Base-by-base conservation (phyloP, 306 rosid species). In the Corylus americana region DNA sequence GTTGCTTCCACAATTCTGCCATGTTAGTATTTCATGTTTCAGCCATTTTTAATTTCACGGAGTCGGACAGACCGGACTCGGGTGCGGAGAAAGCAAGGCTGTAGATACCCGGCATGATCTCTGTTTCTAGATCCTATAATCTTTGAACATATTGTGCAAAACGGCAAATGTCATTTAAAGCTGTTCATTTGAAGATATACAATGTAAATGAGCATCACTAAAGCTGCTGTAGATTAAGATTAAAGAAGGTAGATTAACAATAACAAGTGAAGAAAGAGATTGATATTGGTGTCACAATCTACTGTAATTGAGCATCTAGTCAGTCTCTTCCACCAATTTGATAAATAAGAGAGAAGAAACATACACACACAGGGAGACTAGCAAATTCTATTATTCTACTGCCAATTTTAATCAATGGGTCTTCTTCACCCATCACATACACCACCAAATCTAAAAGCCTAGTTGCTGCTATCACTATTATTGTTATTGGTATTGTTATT, bases 391-490 rank as follows among this genome's bases (percentile, higher is more conserved):
- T 2, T 35, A 53, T 37, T 37, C 48, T 62, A 54, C 1, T 35
- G 3, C 51, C 18, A 17, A 2, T 17, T 73, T 37, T 54, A 48
- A 37, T 2, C 49, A 53, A 11, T 42, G 77, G 77, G 63, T 37
- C 47, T 31, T 27, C 63, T 71, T 73, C 77, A 73, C 35, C 64
- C 51, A 53, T 73, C 51, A 68, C 49, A 39, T 42, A 31, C 7
- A 66, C 11, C 55, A 67, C 42, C 39, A 54, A 83, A 73, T 71
- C 87, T 70, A 74, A 84, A 66, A 73, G 81, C 83, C 89, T 83
- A 89, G 78, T 75, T 87, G 87, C 88, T 90, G 76, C 89, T 81
- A 68, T 90, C 97, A 82, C 98, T 92, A 80, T 90, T 90, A 72
- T 91, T 84, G 79, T 76, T 88, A 35, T 91, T 84, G 79, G 72